Conservation (phyloP, 192 early-diverging fungal genomes). For the Umbelopsis isabellina region DNA sequence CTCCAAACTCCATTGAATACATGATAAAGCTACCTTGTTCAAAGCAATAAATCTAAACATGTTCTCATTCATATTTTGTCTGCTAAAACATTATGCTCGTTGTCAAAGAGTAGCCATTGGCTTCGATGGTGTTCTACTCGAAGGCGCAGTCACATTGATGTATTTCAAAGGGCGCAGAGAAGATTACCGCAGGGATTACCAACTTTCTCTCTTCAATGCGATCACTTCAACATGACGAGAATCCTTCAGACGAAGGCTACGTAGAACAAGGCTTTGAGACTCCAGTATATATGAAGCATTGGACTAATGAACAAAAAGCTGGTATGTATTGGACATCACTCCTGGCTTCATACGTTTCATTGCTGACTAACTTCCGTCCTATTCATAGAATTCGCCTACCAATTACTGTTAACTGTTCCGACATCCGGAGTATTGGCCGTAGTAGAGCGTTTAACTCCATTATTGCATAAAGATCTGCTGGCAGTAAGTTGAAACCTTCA, state of each 20-base stretch:
- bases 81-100: no score
- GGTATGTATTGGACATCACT: conserved; percentile 28
- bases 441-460: conserved; percentile 47
- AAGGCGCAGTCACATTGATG: no score
- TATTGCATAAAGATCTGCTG: conserved; percentile 62
- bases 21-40: no score
- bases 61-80: no score
- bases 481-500: conserved; percentile 44
- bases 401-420: conserved; percentile 58
- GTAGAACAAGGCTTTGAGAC: conserved; percentile 45
- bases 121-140: no score
- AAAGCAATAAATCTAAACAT: no score
- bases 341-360: neutral
- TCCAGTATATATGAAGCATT: conserved; percentile 41
- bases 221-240: conserved; percentile 1
- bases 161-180: no score
- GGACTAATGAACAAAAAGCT: conserved; percentile 55
- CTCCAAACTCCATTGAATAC: no score
- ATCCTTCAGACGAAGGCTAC: conserved; percentile 36
- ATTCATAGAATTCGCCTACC: conserved; percentile 55
- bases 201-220: neutral
- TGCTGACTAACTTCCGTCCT: neutral
- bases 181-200: neutral
- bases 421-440: conserved; percentile 46
- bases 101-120: no score